A percentile compares a stretch with the other conserved stretches of the same genome.
phyloP scores from a whole-genome alignment of 108 stramenopile genomes.

The Cyclotella choctawhatcheeana region DNA sequence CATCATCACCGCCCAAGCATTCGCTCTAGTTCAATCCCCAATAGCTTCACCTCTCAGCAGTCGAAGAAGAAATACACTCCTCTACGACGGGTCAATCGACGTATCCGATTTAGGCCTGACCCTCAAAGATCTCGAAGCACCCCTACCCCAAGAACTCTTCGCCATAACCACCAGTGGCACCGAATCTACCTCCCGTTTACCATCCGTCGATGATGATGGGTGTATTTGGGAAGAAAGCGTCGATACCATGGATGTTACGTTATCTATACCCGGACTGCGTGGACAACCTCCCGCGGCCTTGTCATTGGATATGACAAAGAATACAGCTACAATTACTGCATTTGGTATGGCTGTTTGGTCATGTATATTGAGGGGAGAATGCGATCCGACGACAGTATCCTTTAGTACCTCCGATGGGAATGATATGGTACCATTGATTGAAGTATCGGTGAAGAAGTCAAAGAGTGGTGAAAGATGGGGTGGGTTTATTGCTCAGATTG shows the following conservation, averaged over 20 bases:
- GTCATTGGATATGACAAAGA: conserved; percentile 38
- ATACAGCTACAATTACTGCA: conserved; percentile 52
- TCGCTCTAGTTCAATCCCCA: too few relatives aligned
- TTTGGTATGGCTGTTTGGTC: conserved; percentile 62
- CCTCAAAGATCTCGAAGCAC: conserved; percentile 51
- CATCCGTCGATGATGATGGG: conserved; percentile 50
- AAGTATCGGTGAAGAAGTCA: conserved; percentile 35
- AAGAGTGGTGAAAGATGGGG: conserved; percentile 55
- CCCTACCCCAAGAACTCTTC: conserved; percentile 39
- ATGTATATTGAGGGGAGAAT: conserved; percentile 37
- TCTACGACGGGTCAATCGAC: too few relatives aligned
- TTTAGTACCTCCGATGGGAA: conserved; percentile 50
- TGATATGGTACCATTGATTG: conserved; percentile 51
- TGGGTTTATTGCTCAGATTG: conserved; percentile 59
- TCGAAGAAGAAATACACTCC: too few relatives aligned
- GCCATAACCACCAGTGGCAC: conserved; percentile 39
- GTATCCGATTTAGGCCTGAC: conserved; percentile 59
- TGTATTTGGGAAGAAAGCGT: conserved; percentile 56
- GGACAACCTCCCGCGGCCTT: conserved; percentile 58
- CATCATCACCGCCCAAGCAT: too few relatives aligned
- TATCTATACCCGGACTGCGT: conserved; percentile 57
- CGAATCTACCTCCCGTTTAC: conserved; percentile 50
- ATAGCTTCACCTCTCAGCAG: too few relatives aligned
- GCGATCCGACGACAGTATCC: conserved; percentile 28
- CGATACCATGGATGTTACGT: conserved; percentile 45